Conservation (phyloP, 2,329 filamentous ascomycete species). For the Chaetomiaceae sp. region DNA sequence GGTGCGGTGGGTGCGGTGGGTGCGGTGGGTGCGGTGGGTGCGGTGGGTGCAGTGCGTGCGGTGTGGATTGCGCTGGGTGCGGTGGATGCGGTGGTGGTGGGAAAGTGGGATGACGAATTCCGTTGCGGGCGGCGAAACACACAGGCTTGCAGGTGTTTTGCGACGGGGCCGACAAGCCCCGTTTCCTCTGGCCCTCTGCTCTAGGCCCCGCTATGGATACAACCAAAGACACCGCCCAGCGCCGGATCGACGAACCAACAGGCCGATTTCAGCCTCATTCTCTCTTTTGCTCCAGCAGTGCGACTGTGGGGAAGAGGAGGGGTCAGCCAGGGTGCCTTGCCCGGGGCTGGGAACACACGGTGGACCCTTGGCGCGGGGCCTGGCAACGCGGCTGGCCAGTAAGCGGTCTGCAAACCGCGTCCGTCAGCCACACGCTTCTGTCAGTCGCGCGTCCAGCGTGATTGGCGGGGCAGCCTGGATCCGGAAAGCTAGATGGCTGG, state of each 20-base stretch:
- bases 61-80: no score
- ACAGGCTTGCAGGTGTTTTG: constrained; percentile 6
- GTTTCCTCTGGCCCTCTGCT: no score
- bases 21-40: no score
- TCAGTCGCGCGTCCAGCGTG: constrained; percentile 1
- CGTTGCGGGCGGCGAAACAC: constrained; percentile 8
- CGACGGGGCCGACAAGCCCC: constrained; percentile 3
- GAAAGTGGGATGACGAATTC: constrained; percentile 15
- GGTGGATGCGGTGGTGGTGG: no score
- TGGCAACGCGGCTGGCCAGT: constrained; percentile 9
- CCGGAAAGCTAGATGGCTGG: constrained; percentile 8
- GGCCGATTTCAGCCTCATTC: constrained; percentile 31
- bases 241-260: constrained; percentile 11
- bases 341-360: constrained; percentile 11
- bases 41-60: no score
- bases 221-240: no score
- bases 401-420: constrained; percentile 12
- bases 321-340: constrained; percentile 13
- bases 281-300: constrained; percentile 22
- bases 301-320: constrained; percentile 21
- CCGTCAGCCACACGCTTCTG: constrained; percentile 19
- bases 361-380: constrained; percentile 4
- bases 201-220: no score
- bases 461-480: background rate
- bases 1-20: no score